These are phyloP conservation scores for Cephaloascus fragrans DNA, from an alignment of 805 yeast species.

Conservation along the genomic window DNA sequence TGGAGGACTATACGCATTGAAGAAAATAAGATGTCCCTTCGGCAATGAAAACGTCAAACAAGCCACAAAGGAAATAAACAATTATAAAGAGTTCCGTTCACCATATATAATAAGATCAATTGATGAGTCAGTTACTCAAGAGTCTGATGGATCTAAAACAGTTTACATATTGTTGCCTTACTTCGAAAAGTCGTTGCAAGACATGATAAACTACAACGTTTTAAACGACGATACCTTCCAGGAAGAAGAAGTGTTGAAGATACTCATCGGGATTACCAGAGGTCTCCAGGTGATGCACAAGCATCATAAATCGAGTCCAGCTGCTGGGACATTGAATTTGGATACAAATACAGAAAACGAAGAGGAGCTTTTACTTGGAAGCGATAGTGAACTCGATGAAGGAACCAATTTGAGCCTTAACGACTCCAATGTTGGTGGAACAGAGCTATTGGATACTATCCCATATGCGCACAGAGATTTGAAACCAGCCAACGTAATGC, in stretches of 20 bases:
- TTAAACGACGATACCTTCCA: constrained; percentile 42
- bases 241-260: constrained; percentile 53
- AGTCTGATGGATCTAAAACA: constrained; percentile 69
- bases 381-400: constrained; percentile 18
- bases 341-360: constrained; percentile 15
- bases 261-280: constrained; percentile 60
- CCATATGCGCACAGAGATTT: constrained; percentile 83
- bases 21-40: constrained; percentile 80
- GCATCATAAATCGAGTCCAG: constrained; percentile 23
- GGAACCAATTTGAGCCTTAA: constrained; percentile 7
- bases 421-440: constrained; percentile 11
- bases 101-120: constrained; percentile 61
- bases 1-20: constrained; percentile 57
- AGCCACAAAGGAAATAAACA: constrained; percentile 72
- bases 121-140: constrained; percentile 65
- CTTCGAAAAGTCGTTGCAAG: constrained; percentile 67
- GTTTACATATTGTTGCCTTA: constrained; percentile 76
- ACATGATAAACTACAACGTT: constrained; percentile 56
- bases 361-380: constrained; percentile 14
- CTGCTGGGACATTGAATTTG: constrained; percentile 2
- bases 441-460: constrained; percentile 45
- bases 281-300: constrained; percentile 74
- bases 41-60: constrained; percentile 65
- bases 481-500: constrained; percentile 84
- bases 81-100: constrained; percentile 58